Base-by-base conservation (phyloP, 2,329 filamentous ascomycete species). In the Ophiostoma piceae region DNA sequence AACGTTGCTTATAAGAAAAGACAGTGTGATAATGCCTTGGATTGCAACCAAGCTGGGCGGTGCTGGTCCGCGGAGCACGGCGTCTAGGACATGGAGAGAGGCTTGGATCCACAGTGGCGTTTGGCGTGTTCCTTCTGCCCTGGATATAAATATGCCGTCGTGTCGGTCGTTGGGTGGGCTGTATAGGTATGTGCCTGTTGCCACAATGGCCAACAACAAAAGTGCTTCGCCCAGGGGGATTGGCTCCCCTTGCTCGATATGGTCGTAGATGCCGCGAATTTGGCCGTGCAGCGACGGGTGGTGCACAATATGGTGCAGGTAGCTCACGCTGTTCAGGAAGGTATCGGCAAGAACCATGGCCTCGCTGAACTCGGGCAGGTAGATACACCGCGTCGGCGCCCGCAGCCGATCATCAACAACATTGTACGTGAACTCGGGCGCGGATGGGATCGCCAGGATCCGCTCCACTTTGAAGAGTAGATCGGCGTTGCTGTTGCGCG, bases 251-350 rank as follows among this genome's bases (percentile, higher is more conserved):
- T 54, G 35, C 26, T 70, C 67, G 16, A 64, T 35, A 4, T 54
- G 4, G 51, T 67, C 67, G 54, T 71, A 71, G 16, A 71, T 19
- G 14, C 37, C 12, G 9, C 47, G 37, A 16, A 71, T 43, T 1
- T 26, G 26, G 16, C 11, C 22, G 1, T 54, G 70, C 39, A 69
- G 41, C 6, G 67, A 41, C 14, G 70, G 70, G 51, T 69, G 65
- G 54, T 69, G 65, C 14, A 71, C 70, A 57, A 71, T 71, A 57
- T 71, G 70, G 39, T 71, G 43, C 64, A 69, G 29, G 29, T 66
- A 66, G 62, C 65, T 67, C n/a, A 71, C 67, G 22, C 22, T 54
- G 8, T 32, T 11, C 6, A 71, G 26, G 11, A 67, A 71, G 2
- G 39, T 54, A 26, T 65, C 65, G 2, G 67, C 2, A 0, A 71